Evolutionary conservation across 495 filamentous ascomycete genomes (phyloP), one percentile per base, ranked within the genome.

Genomic region (Trypethelium eluteriae): DNA sequence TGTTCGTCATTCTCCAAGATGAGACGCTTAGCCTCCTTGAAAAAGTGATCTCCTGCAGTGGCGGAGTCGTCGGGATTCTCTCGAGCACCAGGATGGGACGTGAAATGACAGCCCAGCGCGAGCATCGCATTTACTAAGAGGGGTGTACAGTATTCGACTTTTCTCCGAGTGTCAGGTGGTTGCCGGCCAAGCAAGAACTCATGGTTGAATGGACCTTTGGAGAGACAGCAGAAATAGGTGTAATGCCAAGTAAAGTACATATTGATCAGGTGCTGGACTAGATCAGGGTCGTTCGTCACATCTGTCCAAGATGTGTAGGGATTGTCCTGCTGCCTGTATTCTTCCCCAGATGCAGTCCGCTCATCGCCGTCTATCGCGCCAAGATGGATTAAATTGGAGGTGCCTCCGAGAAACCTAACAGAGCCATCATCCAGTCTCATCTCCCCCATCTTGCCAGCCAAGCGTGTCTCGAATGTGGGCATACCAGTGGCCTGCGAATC

Each of bases 191-290:
- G 81, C 14, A 86, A 71, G 71, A 96, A 98, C 73, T 98, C 93
- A 25, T 88, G 82, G 70, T 88, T 94, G 76, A 98, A 98, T 36
- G 96, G 82, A 46, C 80, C 84, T 75, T 89, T 95, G n/a, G 93
- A 93, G 5, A 98, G 83, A 0, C 90, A 93, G 11, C 91, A 93
- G 78, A 98, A 98, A 76, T 92, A 98, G 11, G 93, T 88, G 74
- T 98, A 98, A 71, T 98, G 94, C 92, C 94, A 98, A 38, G 88
- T 89, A 77, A 98, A 97, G 77, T 98, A 98, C 91, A 97, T 93
- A 66, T 90, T 93, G 71, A 98, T 84, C 11, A 98, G 84, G 78
- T 98, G 95, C 14, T 85, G 83, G 68, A 98, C 85, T 10, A 96
- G 79, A 18, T 87, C 85, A 18, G 86, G 77, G 74, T 98, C 89